Conservation (phyloP, 192 early-diverging fungal genomes). For the Rhizoclosmatium globosum region DNA sequence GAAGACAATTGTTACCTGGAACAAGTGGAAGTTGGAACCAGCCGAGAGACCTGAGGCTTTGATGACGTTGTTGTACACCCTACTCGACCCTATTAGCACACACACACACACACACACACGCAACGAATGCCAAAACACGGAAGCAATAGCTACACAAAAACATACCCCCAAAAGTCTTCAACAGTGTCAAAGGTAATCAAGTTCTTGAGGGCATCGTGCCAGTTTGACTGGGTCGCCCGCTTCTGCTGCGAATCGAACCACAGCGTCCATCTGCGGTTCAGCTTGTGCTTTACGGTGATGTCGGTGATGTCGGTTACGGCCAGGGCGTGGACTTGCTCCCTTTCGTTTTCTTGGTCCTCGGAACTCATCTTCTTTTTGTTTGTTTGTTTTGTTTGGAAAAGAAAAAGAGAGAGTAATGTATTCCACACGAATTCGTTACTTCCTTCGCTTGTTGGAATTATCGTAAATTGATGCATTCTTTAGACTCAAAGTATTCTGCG, state of each 20-base stretch:
- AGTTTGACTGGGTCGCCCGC: constrained; percentile 77
- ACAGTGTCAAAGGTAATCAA: constrained; percentile 92
- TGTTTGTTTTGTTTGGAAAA: too few species aligned
- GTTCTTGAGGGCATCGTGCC: constrained; percentile 86
- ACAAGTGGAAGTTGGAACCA: constrained; percentile 93
- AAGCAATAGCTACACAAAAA: constrained; percentile 14
- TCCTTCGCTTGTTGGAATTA: too few species aligned
- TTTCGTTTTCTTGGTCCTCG: not conserved
- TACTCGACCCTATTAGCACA: constrained; percentile 24
- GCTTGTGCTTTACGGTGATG: constrained; percentile 87
- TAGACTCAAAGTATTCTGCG: too few species aligned
- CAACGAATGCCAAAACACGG: not conserved
- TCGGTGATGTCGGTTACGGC: constrained; percentile 52
- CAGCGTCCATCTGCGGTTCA: constrained; percentile 90
- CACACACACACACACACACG: not conserved
- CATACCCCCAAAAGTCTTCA: constrained; percentile 97
- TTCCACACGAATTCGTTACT: too few species aligned
- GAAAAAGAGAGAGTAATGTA: too few species aligned
- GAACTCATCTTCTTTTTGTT: too few species aligned
- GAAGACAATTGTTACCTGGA: constrained; percentile 53
- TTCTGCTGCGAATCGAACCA: constrained; percentile 85
- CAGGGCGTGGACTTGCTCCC: not conserved
- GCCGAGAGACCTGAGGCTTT: constrained; percentile 74
- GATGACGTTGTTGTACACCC: constrained; percentile 88
- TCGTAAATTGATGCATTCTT: too few species aligned